These are phyloP conservation scores for Scorias spongiosa DNA, from an alignment of 2,329 filamentous ascomycete genomes.

Conservation along the genomic window DNA sequence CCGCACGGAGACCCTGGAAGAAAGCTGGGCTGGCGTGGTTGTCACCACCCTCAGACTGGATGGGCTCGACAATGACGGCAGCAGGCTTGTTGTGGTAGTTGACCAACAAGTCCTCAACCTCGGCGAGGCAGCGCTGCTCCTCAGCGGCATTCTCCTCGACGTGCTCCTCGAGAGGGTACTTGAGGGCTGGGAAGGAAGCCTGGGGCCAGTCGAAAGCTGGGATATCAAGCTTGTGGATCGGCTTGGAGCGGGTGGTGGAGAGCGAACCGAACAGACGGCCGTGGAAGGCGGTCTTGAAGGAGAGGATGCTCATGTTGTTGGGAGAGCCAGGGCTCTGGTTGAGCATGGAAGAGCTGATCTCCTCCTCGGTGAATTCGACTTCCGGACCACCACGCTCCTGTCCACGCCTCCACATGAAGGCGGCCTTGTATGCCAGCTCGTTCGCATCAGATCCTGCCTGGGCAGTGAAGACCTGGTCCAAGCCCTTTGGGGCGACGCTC, in stretches of 20 bases:
- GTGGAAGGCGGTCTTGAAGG: conserved; percentile 80
- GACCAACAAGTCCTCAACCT: conserved; percentile 68
- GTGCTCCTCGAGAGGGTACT: conserved; percentile 74
- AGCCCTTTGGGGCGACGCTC: conserved; percentile 64
- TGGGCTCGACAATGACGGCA: conserved; percentile 74
- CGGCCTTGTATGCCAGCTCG: conserved; percentile 87
- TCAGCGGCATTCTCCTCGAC: conserved; percentile 66
- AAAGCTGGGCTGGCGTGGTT: conserved; percentile 82
- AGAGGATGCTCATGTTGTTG: conserved; percentile 66
- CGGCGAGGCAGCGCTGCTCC: conserved; percentile 65
- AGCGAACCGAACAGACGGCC: conserved; percentile 77
- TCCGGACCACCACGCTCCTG: conserved; percentile 62
- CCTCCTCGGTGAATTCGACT: conserved; percentile 65
- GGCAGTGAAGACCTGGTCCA: conserved; percentile 81
- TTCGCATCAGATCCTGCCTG: conserved; percentile 85
- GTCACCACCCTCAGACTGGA: conserved; percentile 87
- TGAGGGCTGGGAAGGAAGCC: conserved; percentile 68
- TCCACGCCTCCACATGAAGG: conserved; percentile 83
- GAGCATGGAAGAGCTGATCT: conserved; percentile 60
- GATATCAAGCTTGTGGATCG: conserved; percentile 90
- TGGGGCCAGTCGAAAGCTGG: conserved; percentile 92
- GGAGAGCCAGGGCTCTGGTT: conserved; percentile 69
- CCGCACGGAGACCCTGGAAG: conserved; percentile 67
- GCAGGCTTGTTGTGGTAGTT: conserved; percentile 66
- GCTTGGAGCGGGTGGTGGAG: conserved; percentile 80